Base-by-base conservation (phyloP, 306 rosid genomes). In the Heteromeles arbutifolia region DNA sequence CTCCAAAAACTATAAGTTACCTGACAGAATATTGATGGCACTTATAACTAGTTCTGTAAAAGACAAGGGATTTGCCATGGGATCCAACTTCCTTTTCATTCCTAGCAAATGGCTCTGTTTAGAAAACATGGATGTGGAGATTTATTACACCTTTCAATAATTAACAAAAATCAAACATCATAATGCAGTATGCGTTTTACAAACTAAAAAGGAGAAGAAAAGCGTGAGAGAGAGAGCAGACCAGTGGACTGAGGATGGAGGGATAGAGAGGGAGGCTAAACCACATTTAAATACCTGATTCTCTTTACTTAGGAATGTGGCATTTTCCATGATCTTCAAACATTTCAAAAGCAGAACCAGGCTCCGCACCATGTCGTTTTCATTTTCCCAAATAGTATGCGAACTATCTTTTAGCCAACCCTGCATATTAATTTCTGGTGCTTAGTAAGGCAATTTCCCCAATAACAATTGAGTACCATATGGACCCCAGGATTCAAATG, bases 291-390 rank as follows among this genome's bases (percentile, higher is more conserved):
- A 26, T 80, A 96, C 99, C 97, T 96, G 99, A 81, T 96, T 96
- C 75, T 88, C 93, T 69, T 89, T 83, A 76, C 99, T 96, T 22
- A 96, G 87, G 76, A 92, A 92, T 50, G 99, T 89, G 9, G 99
- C 98, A 82, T 96, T 96, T 87, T 96, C 98, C 99, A 96, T 96
- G 68, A 96, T 90, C 90, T 92, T 92, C 89, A 96, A 85, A 84
- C 99, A 89, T 84, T 92, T 96, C 84, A 78, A 84, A 69, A 85
- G 84, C 45, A 82, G 75, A 79, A 85, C 83, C 65, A 96, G 80
- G 81, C 88, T 82, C 83, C 81, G 84, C 61, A 86, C 82, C 78
- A 81, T 82, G 56, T 82, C 78, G 41, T 63, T 80, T 79, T 85
- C 86, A 74, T 70, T 78, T 81, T 82, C 85, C 80, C 74, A 83